phyloP scores from a whole-genome alignment of 2,329 filamentous ascomycete species.

The Aspergillus candidus region DNA sequence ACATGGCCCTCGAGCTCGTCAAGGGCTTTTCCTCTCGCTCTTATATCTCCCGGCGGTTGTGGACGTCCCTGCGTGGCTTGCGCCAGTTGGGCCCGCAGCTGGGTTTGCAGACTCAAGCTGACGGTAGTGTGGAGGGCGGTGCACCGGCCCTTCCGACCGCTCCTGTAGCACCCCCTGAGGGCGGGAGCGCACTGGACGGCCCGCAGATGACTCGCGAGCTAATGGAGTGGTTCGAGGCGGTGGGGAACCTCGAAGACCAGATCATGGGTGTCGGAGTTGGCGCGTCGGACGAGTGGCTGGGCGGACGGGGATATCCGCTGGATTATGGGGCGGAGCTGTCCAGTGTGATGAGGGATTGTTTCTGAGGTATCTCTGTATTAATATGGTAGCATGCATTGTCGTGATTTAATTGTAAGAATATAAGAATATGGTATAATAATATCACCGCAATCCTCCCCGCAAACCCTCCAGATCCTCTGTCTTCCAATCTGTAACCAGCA shows the following conservation, averaged over 20 bases:
- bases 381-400: too few relatives aligned
- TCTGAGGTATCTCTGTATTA: constrained; percentile 7
- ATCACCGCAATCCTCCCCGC: neutral
- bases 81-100: constrained; percentile 56
- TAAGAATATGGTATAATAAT: too few relatives aligned
- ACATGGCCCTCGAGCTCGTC: constrained; percentile 58
- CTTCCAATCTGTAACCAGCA: constrained; percentile 53
- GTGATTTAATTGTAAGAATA: too few relatives aligned
- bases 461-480: constrained; percentile 34
- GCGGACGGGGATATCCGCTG: constrained; percentile 32
- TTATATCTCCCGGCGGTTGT: constrained; percentile 55
- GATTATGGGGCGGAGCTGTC: constrained; percentile 54
- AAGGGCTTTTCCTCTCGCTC: constrained; percentile 56
- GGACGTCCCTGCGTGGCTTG: constrained; percentile 57
- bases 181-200: constrained; percentile 39
- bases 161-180: constrained; percentile 21
- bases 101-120: constrained; percentile 40
- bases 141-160: neutral
- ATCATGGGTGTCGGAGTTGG: constrained; percentile 29
- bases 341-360: constrained; percentile 50
- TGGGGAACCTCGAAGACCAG: constrained; percentile 47
- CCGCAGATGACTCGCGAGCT: constrained; percentile 55
- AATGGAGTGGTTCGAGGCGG: constrained; percentile 57
- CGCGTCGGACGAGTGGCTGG: constrained; percentile 8
- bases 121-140: neutral